These are phyloP conservation scores for Chlorella sp. DNA, from an alignment of 139 green algal species.

Conservation along the genomic window DNA sequence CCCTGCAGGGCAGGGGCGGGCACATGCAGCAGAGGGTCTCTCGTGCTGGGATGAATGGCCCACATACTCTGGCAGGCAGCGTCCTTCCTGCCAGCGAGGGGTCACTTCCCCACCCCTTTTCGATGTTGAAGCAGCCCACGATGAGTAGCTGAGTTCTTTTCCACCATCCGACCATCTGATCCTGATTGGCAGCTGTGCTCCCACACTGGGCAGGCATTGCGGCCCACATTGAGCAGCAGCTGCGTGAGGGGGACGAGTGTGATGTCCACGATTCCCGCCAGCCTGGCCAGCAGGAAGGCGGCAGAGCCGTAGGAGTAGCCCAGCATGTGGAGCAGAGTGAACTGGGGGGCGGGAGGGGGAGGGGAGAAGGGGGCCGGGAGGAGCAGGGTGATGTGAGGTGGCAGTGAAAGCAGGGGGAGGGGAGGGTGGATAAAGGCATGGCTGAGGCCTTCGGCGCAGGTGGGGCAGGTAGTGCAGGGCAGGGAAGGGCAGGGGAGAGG, in stretches of 20 bases:
- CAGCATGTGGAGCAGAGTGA: background rate
- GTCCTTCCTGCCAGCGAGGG: too few species aligned
- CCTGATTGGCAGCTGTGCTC: background rate
- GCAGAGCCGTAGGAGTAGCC: constrained; percentile 23
- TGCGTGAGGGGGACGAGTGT: background rate
- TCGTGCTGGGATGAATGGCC: background rate
- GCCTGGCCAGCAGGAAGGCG: constrained; percentile 24
- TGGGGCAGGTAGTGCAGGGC: background rate
- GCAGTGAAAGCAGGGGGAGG: too few species aligned
- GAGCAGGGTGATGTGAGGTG: background rate
- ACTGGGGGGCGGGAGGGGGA: background rate
- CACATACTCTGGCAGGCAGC: background rate
- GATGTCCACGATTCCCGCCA: constrained; percentile 13
- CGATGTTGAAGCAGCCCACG: too few species aligned
- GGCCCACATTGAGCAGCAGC: constrained; percentile 18
- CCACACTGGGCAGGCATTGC: too few species aligned
- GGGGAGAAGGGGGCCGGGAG: background rate
- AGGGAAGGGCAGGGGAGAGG: too few species aligned
- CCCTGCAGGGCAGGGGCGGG: background rate
- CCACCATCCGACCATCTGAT: background rate
- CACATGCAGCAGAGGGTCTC: background rate
- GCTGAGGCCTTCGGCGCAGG: background rate
- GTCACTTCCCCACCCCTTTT: too few species aligned
- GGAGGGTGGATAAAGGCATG: background rate
- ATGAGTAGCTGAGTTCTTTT: too few species aligned